A percentile compares a stretch with the other conserved stretches of the same genome.
phyloP scores from a whole-genome alignment of 179 eudicot species.

The Camellia oleifera region DNA sequence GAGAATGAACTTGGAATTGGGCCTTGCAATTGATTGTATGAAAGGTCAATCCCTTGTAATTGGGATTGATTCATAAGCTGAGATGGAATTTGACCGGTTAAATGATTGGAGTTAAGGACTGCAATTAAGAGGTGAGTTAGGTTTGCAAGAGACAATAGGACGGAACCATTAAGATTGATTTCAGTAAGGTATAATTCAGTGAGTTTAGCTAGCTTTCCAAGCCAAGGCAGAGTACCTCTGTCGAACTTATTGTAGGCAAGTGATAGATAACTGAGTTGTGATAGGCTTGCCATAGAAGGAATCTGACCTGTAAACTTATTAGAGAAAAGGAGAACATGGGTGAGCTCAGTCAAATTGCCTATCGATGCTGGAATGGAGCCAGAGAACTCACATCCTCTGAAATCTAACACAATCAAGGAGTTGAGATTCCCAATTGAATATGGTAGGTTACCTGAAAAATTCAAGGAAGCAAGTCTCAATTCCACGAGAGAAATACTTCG shows the following conservation, averaged over 20 bases:
- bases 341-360: conserved; percentile 15
- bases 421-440: conserved; percentile 9
- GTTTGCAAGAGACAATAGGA: conserved; percentile 9
- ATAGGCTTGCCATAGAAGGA: conserved; percentile 8
- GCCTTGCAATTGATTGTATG: conserved; percentile 10
- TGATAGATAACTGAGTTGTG: neutral
- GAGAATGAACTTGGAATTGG: conserved; percentile 4
- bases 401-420: neutral
- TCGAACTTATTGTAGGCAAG: neutral
- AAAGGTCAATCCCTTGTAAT: neutral
- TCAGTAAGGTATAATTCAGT: no score
- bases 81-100: conserved; percentile 7
- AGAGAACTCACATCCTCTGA: neutral
- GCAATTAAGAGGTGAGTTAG: neutral
- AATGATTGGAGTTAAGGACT: neutral
- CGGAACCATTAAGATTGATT: neutral
- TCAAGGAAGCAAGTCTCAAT: neutral
- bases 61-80: conserved; percentile 1
- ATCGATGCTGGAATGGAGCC: conserved; percentile 12
- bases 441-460: conserved; percentile 24
- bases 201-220: no score
- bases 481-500: conserved; percentile 13
- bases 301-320: conserved; percentile 10
- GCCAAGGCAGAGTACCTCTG: no score
- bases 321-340: neutral